Conservation (phyloP, 2,329 filamentous ascomycete genomes). For the Pseudogymnoascus sp. region DNA sequence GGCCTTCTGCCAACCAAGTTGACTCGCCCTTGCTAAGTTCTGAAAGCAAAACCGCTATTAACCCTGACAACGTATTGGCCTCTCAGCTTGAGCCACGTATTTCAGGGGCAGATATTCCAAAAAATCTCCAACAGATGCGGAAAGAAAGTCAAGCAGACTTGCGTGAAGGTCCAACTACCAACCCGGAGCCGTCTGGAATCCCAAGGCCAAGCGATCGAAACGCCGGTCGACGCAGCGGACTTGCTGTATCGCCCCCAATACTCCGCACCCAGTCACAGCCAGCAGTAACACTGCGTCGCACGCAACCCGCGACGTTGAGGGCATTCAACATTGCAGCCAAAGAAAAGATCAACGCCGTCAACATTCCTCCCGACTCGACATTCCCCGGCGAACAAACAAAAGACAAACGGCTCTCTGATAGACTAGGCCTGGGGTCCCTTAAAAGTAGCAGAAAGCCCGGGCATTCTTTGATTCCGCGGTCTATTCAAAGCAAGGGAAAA, state of each 20-base stretch:
- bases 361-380: conserved; percentile 14
- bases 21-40: neutral
- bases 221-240: conserved; percentile 20
- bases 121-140: conserved; percentile 26
- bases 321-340: neutral
- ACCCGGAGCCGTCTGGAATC: conserved; percentile 25
- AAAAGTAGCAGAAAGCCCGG: conserved; percentile 51
- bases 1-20: neutral
- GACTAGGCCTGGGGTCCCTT: conserved; percentile 56
- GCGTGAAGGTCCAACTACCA: conserved; percentile 13
- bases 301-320: conserved; percentile 15
- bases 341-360: conserved; percentile 16
- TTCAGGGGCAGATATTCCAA: conserved; percentile 21
- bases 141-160: conserved; percentile 17
- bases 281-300: conserved; percentile 26
- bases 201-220: conserved; percentile 27
- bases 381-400: conserved; percentile 23
- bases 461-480: conserved; percentile 80
- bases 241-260: conserved; percentile 25
- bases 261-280: conserved; percentile 30
- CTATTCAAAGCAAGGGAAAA: conserved; percentile 62
- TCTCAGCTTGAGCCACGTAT: neutral
- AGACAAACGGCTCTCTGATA: conserved; percentile 70
- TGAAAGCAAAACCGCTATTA: neutral
- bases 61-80: neutral